Base-by-base conservation (phyloP, 2,329 filamentous ascomycete species). In the Verticillium dahliae region DNA sequence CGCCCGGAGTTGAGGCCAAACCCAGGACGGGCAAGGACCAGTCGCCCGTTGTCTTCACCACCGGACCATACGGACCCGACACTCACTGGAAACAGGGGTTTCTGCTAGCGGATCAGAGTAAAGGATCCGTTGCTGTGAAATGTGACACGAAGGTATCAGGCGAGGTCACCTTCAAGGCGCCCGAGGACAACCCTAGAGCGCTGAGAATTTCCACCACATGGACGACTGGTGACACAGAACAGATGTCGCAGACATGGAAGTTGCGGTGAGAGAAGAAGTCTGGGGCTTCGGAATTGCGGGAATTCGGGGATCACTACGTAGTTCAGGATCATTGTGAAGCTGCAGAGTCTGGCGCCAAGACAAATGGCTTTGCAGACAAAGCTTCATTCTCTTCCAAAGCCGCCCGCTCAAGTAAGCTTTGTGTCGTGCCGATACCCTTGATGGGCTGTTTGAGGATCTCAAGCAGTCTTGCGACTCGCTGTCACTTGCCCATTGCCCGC, bases 1-100 rank as follows among this genome's bases (percentile, higher is more conserved):
- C 81, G 9, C 65, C 78, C 4, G 41, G 58, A 9, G 75, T 81
- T 35, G 75, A 82, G 63, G 78, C 79, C n/a, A 84, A 85, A 58
- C 85, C 87, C 0, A 79, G 58, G n/a, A n/a, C 54, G 13, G 54
- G 54, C n/a, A 35, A 34, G 14, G 54, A 56, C 11, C 54, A 33
- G 31, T 35, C 27, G 39, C 31, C 41, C 27, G 82, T 92, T n/a
- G 89, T 90, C 0, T 97, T 97, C 73, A 96, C 92, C 7, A 98
- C 93, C 1, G 91, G 92, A 0, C 93, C 93, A 0, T 80, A 82
- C 66, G 86, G 85, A 18, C 86, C 84, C 60, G 84, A 88, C 64
- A 98, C 94, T 7, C 94, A 98, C 75, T 98, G 94, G 94, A 90
- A 89, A 74, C 92, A 96, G 72, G 90, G 89, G 1, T 78, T 97